Evolutionary conservation across 257 asterid species (phyloP), one percentile per base, ranked within the genome.

Genomic region (Nicotiana paniculata): DNA sequence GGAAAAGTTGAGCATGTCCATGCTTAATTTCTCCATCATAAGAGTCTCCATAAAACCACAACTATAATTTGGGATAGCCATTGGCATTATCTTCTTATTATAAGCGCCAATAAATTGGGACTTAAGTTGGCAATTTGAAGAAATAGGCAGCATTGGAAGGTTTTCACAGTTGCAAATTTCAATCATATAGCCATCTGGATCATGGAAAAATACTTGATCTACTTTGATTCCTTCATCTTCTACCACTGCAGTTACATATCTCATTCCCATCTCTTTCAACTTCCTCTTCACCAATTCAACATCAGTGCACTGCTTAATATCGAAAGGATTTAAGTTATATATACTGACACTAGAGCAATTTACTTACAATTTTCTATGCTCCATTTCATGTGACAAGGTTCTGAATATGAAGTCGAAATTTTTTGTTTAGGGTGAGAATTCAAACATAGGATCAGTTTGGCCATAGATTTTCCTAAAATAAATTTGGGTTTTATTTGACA

Each of bases 131-230:
- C 87, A 85, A 24, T 51, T 54, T 53, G 82, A 63, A 57, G 90
- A 85, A 11, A 85, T 53, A 28, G 89, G 86, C 62, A 85, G 66
- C 2, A 88, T 9, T 24, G 90, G 89, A 37, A 85, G 69, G 81
- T 85, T 88, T 2, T 85, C 89, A 64, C 90, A 88, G 78, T 85
- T 85, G 77, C 89, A 88, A 1, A 88, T 76, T 46, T 88, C 90
- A 46, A 88, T 81, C 90, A 88, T 88, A 74, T 88, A 88, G 35
- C 86, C 90, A 82, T 85, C 89, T 2, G 90, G 90, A 59, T 88
- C 90, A 62, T 88, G 89, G 66, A 88, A 88, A 74, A 88, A 88
- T 32, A 88, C 87, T 35, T 88, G 90, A 75, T 88, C 89, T 30
- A 88, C 90, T 62, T 75, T 66, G 59, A 81, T 85, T 17, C 87